Evolutionary conservation across 169 alveolate genomes (phyloP), one percentile per base, ranked within the genome.

Genomic region (Plasmodium falciparum): DNA sequence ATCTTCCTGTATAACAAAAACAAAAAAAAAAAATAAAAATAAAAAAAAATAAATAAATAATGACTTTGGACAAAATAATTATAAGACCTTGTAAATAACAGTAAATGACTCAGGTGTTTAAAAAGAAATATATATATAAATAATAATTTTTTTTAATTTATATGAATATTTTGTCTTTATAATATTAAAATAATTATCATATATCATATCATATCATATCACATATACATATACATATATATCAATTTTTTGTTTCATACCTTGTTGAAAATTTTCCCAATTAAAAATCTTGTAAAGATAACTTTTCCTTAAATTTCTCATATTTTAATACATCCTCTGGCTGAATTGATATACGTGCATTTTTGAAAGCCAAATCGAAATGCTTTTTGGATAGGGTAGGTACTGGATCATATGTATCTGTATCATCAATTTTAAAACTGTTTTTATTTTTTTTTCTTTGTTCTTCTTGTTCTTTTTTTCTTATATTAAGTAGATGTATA

Each of bases 311-410:
- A 24, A 75, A 90, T 24, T 88, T 71, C 74, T 63, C 83, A 47
- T 73, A 73, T 73, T 56, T 75, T 24, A 85, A 52, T 13, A 83
- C 75, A 65, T 72, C 88, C 43, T 71, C 94, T 2, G 86, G 85
- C 20, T 43, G 67, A n/a, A 93, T 91, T 12, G 93, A 95, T 6
- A 93, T 96, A 95, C 99, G 95, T 8, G 99, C 98, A 75, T 92
- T 91, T 73, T 96, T 95, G 62, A 97, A 88, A 15, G 99, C 99
- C 74, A 95, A 96, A 78, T 97, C 98, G 92, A 98, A 97, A 85
- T 98, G 99, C 76, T 92, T 96, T 88, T 97, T 95, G 26, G 98
- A 95, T 0, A 98, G 91, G 8, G 93, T 95, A 24, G 99, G 99
- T 2, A 98, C 99, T 2, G 99, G 99, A 83, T 97, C 99, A 66